Conservation (phyloP, 805 yeast species). For the Saccharomycodes ludwigii region DNA sequence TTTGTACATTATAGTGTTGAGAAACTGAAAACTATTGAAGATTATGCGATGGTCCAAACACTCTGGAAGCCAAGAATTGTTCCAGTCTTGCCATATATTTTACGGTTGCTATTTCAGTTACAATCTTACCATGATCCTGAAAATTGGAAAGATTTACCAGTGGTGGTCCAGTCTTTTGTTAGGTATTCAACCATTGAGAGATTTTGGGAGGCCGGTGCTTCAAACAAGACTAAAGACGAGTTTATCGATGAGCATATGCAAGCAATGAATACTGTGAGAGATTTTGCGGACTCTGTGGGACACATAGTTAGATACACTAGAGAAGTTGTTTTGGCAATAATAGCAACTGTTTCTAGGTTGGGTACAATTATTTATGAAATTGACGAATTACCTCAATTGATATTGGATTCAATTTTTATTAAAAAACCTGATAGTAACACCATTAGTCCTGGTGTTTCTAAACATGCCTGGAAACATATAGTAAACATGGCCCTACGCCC, state of each 20-base stretch:
- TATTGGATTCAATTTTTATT: constrained; percentile 76
- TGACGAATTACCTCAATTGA: constrained; percentile 61
- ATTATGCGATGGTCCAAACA: constrained; percentile 49
- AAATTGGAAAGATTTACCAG: constrained; percentile 81
- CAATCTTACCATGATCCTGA: constrained; percentile 91
- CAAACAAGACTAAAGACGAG: constrained; percentile 85
- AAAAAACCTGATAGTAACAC: constrained; percentile 41
- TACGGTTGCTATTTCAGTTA: constrained; percentile 78
- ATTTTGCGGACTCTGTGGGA: constrained; percentile 96
- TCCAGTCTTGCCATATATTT: constrained; percentile 82
- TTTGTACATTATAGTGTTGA: constrained; percentile 94
- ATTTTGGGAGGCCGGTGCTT: constrained; percentile 98
- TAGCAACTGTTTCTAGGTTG: constrained; percentile 79
- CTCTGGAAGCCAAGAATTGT: constrained; percentile 91
- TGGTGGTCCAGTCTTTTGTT: constrained; percentile 87
- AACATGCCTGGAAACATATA: constrained; percentile 97
- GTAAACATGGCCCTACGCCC: constrained; percentile 80
- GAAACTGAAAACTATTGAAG: constrained; percentile 67
- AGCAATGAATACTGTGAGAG: constrained; percentile 87
- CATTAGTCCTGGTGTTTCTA: constrained; percentile 61
- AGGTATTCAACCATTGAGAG: constrained; percentile 79
- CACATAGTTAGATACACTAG: constrained; percentile 91
- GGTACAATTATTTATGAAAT: constrained; percentile 83
- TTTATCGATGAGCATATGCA: constrained; percentile 88
- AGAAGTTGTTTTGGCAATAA: constrained; percentile 84